Evolutionary conservation across 768 basidiomycete species (phyloP).

Genomic region (Scleroderma bovista): DNA sequence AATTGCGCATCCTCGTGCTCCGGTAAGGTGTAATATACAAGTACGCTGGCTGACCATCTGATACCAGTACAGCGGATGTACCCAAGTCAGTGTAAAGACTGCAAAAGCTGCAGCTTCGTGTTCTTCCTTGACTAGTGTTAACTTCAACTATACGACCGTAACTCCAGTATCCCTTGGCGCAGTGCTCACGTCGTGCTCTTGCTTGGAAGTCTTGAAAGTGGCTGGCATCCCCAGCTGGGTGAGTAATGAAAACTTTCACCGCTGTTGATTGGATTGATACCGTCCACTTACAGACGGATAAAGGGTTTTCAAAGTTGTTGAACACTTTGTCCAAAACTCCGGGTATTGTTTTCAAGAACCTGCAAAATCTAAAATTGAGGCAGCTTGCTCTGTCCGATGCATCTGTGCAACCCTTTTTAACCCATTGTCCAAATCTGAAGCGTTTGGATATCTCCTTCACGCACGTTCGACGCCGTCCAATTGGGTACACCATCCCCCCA

Average conservation of each 20-base stretch:
- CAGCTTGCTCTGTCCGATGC: constrained; percentile 47
- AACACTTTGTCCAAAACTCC: constrained; percentile 13
- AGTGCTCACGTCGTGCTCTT: constrained; percentile 32
- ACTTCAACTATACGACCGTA: constrained; percentile 57
- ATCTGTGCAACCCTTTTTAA: constrained; percentile 38
- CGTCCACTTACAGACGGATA: constrained; percentile 44
- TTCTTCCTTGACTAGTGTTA: constrained; percentile 39
- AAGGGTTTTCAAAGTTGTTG: constrained; percentile 44
- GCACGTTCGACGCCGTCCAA: constrained; percentile 35
- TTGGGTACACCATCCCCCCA: constrained; percentile 2
- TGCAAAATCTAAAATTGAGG: constrained; percentile 56
- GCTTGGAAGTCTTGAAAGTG: constrained; percentile 53
- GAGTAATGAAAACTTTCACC: constrained; percentile 11
- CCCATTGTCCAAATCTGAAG: constrained; percentile 43
- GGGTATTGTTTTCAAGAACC: constrained; percentile 30
- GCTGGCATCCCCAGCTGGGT: constrained; percentile 62
- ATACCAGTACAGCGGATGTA: constrained; percentile 45
- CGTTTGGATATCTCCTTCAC: constrained; percentile 68
- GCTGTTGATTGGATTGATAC: neutral
- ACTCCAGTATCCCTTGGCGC: constrained; percentile 43
- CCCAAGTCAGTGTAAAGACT: constrained; percentile 49
- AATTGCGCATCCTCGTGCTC: constrained; percentile 45
- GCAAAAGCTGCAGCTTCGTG: constrained; percentile 41
- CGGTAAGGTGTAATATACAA: constrained; percentile 35
- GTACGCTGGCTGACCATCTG: constrained; percentile 11